Percentiles rank a stretch among this genome's conserved stretches.
phyloP scores from a whole-genome alignment of 768 basidiomycete genomes.

The Cystobasidiopsis lactophilus region DNA sequence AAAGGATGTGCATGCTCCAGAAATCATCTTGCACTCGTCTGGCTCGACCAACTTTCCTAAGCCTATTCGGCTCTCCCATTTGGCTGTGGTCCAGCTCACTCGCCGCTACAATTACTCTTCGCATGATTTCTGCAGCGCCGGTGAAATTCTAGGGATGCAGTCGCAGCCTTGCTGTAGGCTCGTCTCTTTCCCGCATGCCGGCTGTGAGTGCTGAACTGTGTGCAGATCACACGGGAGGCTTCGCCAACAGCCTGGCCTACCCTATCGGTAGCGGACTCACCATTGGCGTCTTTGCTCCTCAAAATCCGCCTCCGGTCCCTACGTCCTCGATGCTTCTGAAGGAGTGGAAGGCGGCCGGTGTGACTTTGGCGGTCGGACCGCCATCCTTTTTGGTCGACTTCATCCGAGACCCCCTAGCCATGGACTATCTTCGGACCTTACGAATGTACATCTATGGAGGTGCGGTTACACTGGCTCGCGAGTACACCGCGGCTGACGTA shows the following conservation, averaged over 20 bases:
- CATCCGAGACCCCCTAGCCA: not conserved
- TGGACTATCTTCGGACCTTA: not conserved
- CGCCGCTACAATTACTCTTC: not conserved
- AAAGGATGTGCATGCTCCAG: not conserved
- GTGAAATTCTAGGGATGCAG: constrained; percentile 1
- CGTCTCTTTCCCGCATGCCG: not conserved
- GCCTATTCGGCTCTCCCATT: constrained; percentile 2
- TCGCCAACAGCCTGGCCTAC: not conserved
- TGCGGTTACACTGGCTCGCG: no score
- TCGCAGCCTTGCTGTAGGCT: no score
- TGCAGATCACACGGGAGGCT: not conserved
- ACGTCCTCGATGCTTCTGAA: no score
- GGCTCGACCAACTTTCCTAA: not conserved
- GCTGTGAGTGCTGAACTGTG: not conserved
- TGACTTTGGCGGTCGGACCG: no score
- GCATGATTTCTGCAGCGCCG: not conserved
- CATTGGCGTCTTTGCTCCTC: no score
- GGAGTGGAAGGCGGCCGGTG: no score
- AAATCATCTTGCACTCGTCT: not conserved
- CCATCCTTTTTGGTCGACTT: no score
- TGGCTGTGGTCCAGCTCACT: not conserved
- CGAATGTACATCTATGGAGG: not conserved
- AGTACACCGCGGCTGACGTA: not conserved
- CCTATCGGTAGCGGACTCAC: not conserved
- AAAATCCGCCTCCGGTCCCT: no score